Percentiles rank a stretch among this genome's conserved stretches.
Evolutionary conservation across 2,329 filamentous ascomycete species (phyloP).

Genomic region (Alternaria gansuensis): DNA sequence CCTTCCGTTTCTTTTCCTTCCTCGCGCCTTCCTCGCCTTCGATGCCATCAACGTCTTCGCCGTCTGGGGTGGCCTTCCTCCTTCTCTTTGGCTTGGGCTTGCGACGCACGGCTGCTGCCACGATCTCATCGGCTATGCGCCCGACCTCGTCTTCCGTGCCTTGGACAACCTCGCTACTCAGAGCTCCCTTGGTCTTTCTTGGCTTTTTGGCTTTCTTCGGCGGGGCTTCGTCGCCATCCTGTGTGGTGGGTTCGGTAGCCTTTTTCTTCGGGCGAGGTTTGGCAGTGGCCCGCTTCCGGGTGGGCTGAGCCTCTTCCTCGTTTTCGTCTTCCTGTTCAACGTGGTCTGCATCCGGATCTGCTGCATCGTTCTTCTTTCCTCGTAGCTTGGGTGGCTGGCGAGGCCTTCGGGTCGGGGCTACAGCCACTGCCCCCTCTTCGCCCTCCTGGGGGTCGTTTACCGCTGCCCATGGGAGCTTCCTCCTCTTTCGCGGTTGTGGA

Average conservation of each 20-base stretch:
- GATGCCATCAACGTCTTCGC: constrained; percentile 15
- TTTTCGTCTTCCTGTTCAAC: constrained; percentile 23
- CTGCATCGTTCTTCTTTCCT: constrained; percentile 16
- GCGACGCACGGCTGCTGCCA: constrained; percentile 19
- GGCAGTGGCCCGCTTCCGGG: constrained; percentile 22
- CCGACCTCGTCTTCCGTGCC: constrained; percentile 23
- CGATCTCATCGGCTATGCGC: constrained; percentile 22
- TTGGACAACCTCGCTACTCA: constrained; percentile 15
- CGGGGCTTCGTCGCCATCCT: constrained; percentile 25
- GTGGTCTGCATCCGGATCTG: constrained; percentile 15
- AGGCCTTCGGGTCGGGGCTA: constrained; percentile 22
- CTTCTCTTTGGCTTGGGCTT: constrained; percentile 34
- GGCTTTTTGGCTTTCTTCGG: constrained; percentile 43
- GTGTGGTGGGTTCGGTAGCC: constrained; percentile 17
- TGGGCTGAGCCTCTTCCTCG: constrained; percentile 24
- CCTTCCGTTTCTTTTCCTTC: constrained; percentile 34
- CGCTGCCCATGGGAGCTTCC: constrained; percentile 40
- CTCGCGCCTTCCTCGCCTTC: constrained; percentile 21
- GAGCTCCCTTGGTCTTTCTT: constrained; percentile 37
- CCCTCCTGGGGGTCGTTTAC: constrained; percentile 40
- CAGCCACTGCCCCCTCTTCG: constrained; percentile 19
- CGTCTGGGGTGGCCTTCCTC: constrained; percentile 25
- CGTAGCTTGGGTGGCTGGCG: constrained; percentile 27
- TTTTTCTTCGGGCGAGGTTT: constrained; percentile 35
- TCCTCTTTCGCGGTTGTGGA: constrained; percentile 18